Evolutionary conservation across 2,329 filamentous ascomycete genomes (phyloP), one percentile per base, ranked within the genome.

Genomic region (Fusarium sp.): DNA sequence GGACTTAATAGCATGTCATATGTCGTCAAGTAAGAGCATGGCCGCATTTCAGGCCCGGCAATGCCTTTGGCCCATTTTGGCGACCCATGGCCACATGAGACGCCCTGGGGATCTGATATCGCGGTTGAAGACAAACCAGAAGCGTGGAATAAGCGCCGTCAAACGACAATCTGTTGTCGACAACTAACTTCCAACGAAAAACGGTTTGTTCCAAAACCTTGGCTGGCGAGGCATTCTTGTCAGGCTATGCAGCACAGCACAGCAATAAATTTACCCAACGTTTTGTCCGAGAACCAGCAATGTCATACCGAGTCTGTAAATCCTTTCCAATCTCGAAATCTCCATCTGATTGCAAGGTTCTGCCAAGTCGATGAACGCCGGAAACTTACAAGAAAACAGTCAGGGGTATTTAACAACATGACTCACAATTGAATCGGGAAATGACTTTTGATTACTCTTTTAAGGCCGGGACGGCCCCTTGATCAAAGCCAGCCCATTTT

Each of bases 81-180:
- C 53, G 61, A 48, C 61, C 61, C 42, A 18, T 45, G 61, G 55
- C 37, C 20, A 49, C 61, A 61, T 66, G 55, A 40, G 52, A 66
- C 25, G 22, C 46, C 25, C 27, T 64, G 61, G 61, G 53, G 54
- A 42, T n/a, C 45, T 45, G 48, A 22, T 51, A 55, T 20, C 66
- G 66, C 70, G 69, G 58, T 49, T 69, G 70, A 67, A 73, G 64
- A 71, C 71, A 72, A 74, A 74, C 72, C 71, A 74, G 42, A 72
- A 51, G 27, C 20, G 30, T 41, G 41, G 45, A 61, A 54, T 74
- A 74, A 74, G 72, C 72, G 71, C 72, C 70, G 13, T 55, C 12
- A 27, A 56, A 58, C 24, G 69, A 69, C 48, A 41, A 18, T 58
- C 20, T 44, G 47, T 65, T 27, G 27, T n/a, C n/a, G 7, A 55